Base-by-base conservation (phyloP, 2,329 filamentous ascomycete genomes). In the Madurella fahalii region DNA sequence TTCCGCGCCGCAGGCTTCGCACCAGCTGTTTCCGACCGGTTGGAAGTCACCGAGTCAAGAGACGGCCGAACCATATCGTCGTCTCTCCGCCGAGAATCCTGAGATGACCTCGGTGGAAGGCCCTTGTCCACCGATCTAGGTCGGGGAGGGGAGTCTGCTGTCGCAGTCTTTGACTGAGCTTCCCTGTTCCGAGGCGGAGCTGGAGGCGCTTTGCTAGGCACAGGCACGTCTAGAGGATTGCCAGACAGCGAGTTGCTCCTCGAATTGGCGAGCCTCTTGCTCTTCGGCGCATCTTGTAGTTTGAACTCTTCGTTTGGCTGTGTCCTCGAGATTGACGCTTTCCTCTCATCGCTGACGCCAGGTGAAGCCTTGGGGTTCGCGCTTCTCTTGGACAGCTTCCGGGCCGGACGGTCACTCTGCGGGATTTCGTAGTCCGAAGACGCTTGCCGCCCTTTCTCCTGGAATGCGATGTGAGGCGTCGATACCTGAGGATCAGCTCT, bases 401-500 rank as follows among this genome's bases (percentile, higher is more conserved):
- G 78, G 58, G 67, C 71, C 54, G 74, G 72, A 47, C 72, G 70
- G 64, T 77, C 84, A 20, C 76, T 72, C 45, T 80, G 75, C 1
- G 77, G 74, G 39, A 79, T 80, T 31, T 82, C 76, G 20, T 83
- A 72, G 11, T 86, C 82, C 2, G 84, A 82, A 1, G 84, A 85
- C 4, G 78, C 72, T 57, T 83, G 79, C 43, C 88, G 82, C 2
- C 83, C 83, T 70, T 92, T 94, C 65, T 95, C 90, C 68, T 95
- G 90, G 68, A 91, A 95, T 18, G 90, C 88, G 64, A 95, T 95
- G 65, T 96, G 91, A n/a, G 91, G 90, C 15, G 89, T 91, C 2
- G 84, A 81, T 56, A 74, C 69, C 52, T 76, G 74, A 1, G 78
- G 79, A 42, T 80, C 79, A 15, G 65, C 66, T 46, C 75, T 77